Evolutionary conservation across 2,329 filamentous ascomycete genomes (phyloP).

Genomic region (Aspergillus proliferans): DNA sequence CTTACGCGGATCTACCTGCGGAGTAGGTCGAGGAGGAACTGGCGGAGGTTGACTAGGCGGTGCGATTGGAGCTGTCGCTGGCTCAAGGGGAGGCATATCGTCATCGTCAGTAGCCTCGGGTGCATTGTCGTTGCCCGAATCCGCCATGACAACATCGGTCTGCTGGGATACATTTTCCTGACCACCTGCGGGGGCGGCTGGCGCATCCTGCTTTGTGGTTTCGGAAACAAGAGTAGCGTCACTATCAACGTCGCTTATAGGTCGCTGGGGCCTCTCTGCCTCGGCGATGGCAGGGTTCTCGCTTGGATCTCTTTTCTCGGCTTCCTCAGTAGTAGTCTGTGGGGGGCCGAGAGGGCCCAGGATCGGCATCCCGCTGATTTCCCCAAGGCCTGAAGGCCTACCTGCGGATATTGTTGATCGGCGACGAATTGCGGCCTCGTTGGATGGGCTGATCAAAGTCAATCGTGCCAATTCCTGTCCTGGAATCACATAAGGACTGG

Average conservation of each 20-base stretch:
- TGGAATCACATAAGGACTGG: constrained; percentile 59
- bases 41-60: constrained; percentile 50
- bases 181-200: constrained; percentile 21
- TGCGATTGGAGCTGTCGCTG: constrained; percentile 14
- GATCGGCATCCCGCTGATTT: constrained; percentile 41
- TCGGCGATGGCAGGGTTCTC: constrained; percentile 9
- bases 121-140: constrained; percentile 14
- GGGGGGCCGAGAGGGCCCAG: constrained; percentile 42
- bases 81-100: constrained; percentile 4
- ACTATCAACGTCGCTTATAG: constrained; percentile 23
- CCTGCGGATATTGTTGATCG: constrained; percentile 38
- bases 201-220: constrained; percentile 11
- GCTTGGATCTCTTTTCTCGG: constrained; percentile 14
- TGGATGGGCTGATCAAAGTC: constrained; percentile 60
- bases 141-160: constrained; percentile 14
- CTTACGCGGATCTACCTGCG: constrained; percentile 27
- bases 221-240: constrained; percentile 34
- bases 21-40: constrained; percentile 49
- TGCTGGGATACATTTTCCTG: constrained; percentile 34
- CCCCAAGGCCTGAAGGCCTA: constrained; percentile 30
- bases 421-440: constrained; percentile 48
- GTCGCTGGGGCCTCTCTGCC: constrained; percentile 16
- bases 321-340: constrained; percentile 11
- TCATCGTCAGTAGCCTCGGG: constrained; percentile 5
- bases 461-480: constrained; percentile 72